Evolutionary conservation across 2,329 filamentous ascomycete species (phyloP).

Genomic region (Paecilomyces formosus): DNA sequence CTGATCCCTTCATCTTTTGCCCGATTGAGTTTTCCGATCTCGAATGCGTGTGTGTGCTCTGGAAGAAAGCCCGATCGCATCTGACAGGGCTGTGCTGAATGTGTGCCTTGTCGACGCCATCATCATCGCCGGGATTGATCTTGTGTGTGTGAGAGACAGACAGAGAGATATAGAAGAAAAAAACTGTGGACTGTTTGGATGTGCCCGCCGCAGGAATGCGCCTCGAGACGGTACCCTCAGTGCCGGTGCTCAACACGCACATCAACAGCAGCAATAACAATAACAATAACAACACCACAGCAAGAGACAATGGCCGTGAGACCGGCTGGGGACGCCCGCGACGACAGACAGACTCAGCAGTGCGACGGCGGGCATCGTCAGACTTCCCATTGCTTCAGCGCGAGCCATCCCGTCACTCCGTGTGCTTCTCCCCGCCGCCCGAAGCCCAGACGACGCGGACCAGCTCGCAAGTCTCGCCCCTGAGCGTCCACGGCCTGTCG

Average conservation of each 20-base stretch:
- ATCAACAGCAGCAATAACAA: no score
- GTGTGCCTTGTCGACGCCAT: no score
- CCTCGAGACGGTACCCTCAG: neutral
- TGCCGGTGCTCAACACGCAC: neutral
- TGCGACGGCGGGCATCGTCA: slow-evolving; percentile 6
- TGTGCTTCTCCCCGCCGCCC: slow-evolving; percentile 2
- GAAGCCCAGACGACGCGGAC: neutral
- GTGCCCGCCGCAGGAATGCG: neutral
- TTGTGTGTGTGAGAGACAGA: neutral
- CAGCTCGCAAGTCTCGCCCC: slow-evolving; percentile 5
- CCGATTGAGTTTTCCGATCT: no score
- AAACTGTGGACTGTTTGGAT: neutral
- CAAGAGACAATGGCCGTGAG: neutral
- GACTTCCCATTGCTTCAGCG: slow-evolving; percentile 6
- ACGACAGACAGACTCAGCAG: slow-evolving; percentile 9
- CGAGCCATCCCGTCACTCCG: slow-evolving; percentile 8
- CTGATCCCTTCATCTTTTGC: no score
- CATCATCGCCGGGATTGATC: neutral
- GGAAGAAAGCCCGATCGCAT: no score
- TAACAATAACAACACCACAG: no score
- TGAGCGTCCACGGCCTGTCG: slow-evolving; percentile 16
- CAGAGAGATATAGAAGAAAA: neutral
- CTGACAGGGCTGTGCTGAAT: no score
- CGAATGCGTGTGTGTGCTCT: no score
- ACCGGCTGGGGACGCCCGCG: slow-evolving; percentile 6